These are phyloP conservation scores for Lactifluus pinguis DNA, from an alignment of 768 basidiomycete species.

Conservation along the genomic window DNA sequence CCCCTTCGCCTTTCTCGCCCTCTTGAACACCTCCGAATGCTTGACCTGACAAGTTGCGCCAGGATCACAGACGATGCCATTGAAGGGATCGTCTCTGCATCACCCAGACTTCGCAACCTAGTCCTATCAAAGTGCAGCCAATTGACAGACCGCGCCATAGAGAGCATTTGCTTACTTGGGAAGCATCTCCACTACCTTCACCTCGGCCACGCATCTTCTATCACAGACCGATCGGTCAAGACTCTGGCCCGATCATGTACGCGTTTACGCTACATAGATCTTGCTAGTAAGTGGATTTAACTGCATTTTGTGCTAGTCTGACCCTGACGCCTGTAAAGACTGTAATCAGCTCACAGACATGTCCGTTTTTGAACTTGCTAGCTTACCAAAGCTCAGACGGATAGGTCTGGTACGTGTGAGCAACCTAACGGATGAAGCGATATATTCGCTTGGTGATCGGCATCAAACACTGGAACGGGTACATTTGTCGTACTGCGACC, in stretches of 20 bases:
- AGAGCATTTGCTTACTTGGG: conserved; percentile 80
- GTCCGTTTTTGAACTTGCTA: conserved; percentile 86
- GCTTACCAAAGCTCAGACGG: conserved; percentile 81
- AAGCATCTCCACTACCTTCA: conserved; percentile 92
- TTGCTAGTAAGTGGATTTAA: conserved; percentile 64
- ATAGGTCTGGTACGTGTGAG: conserved; percentile 91
- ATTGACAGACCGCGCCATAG: conserved; percentile 75
- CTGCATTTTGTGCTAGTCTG: conserved; percentile 7
- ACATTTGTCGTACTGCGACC: conserved; percentile 95
- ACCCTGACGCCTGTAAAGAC: conserved; percentile 37
- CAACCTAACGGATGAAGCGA: conserved; percentile 89
- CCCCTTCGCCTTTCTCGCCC: conserved; percentile 56
- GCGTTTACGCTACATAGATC: conserved; percentile 87
- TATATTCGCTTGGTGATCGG: conserved; percentile 79
- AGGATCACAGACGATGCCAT: conserved; percentile 76
- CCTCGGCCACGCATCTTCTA: conserved; percentile 81
- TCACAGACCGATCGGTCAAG: conserved; percentile 84
- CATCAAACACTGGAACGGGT: conserved; percentile 87
- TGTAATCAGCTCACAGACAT: conserved; percentile 84
- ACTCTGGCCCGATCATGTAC: conserved; percentile 81
- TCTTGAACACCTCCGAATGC: conserved; percentile 83
- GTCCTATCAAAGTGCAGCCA: conserved; percentile 77
- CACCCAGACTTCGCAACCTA: conserved; percentile 77
- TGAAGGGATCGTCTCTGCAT: conserved; percentile 71
- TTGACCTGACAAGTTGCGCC: conserved; percentile 83